These are phyloP conservation scores for Trichoderma brevicompactum DNA, from an alignment of 2,329 filamentous ascomycete species.

Conservation along the genomic window DNA sequence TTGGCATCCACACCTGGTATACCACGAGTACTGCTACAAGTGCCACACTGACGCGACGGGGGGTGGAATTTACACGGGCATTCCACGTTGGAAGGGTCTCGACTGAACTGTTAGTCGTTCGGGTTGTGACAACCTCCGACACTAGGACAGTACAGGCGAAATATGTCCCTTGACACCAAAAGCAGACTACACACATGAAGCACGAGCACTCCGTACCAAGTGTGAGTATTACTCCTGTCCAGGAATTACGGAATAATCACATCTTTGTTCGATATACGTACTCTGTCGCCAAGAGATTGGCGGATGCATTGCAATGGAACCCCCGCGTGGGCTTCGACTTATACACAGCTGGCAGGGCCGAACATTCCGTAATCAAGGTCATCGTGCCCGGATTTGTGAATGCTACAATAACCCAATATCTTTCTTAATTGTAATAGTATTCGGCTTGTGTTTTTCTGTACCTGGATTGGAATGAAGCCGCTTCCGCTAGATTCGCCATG, in stretches of 20 bases:
- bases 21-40: slow-evolving; percentile 5
- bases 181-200: not conserved
- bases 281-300: not conserved
- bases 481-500: slow-evolving; percentile 6
- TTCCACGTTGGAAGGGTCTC: slow-evolving; percentile 26
- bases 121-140: slow-evolving; percentile 17
- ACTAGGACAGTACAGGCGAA: not conserved
- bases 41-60: slow-evolving; percentile 21
- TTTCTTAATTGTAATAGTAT: not conserved
- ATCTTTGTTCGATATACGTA: not conserved
- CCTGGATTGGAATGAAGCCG: not conserved
- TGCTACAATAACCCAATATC: not conserved
- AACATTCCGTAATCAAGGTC: not conserved
- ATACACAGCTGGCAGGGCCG: not conserved
- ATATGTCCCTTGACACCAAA: not conserved
- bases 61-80: slow-evolving; percentile 6
- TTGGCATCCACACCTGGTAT: slow-evolving; percentile 13
- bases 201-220: not conserved
- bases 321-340: not conserved
- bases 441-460: not conserved
- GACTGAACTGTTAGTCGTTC: slow-evolving; percentile 14
- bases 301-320: not conserved
- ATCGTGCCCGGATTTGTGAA: not conserved
- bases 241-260: not conserved
- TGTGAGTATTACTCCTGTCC: not conserved